Evolutionary conservation across 179 eudicot species (phyloP).

Genomic region (Silene noctiflora): DNA sequence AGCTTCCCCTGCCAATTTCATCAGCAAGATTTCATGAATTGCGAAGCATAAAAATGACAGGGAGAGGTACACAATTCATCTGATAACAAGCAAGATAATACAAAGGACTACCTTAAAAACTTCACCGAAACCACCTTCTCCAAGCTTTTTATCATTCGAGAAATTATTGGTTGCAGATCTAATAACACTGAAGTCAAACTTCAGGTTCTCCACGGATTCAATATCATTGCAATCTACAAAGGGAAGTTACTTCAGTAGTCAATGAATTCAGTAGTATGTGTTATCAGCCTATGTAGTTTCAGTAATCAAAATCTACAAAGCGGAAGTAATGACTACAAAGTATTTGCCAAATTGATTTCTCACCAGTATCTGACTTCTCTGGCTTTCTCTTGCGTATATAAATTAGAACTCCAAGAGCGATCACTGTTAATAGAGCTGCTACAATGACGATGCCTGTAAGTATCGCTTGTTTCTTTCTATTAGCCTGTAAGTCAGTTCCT

Average conservation of each 20-base stretch:
- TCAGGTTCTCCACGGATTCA: conserved; percentile 28
- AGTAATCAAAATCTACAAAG: neutral
- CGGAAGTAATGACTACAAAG: neutral
- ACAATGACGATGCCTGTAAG: conserved; percentile 12
- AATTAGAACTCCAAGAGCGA: conserved; percentile 14
- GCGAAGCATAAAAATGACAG: neutral
- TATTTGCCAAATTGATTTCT: conserved; percentile 5
- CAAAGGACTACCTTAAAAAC: conserved; percentile 28
- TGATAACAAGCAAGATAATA: neutral
- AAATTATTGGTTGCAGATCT: conserved; percentile 34
- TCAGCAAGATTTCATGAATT: neutral
- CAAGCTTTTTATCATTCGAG: conserved; percentile 33
- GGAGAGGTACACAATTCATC: neutral
- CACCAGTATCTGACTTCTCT: conserved; percentile 19
- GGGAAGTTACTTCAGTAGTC: neutral
- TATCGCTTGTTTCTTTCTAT: conserved; percentile 10
- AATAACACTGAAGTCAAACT: conserved; percentile 25
- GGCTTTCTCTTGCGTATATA: conserved; percentile 17
- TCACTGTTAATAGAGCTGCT: conserved; percentile 11
- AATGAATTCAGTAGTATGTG: neutral
- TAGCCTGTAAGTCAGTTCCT: neutral
- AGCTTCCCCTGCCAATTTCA: conserved; percentile 32
- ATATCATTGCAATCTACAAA: conserved; percentile 33
- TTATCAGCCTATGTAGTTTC: neutral
- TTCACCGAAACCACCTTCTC: conserved; percentile 46